These are phyloP conservation scores for Citrus inodora DNA, from an alignment of 345 rosid species.

Conservation along the genomic window DNA sequence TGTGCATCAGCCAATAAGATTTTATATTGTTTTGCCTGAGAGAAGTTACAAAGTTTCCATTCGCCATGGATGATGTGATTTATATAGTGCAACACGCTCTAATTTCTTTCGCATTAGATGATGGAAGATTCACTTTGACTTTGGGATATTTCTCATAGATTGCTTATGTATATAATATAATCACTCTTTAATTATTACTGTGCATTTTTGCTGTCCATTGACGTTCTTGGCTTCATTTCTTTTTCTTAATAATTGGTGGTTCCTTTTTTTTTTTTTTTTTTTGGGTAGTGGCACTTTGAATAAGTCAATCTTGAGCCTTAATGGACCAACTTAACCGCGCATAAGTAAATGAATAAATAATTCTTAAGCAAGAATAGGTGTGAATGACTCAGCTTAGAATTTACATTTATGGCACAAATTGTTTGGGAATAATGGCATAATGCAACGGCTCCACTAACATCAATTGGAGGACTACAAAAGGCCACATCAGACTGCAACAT, in stretches of 20 bases:
- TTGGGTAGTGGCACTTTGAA: background rate
- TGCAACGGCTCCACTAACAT: background rate
- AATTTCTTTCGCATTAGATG: background rate
- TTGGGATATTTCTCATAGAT: background rate
- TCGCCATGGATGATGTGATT: background rate
- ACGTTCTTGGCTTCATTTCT: background rate
- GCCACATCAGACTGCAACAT: conserved; percentile 19
- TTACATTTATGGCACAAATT: background rate
- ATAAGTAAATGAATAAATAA: background rate
- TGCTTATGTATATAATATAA: background rate
- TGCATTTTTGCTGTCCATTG: background rate
- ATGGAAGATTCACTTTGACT: background rate
- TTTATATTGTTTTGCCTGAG: background rate
- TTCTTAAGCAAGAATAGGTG: background rate
- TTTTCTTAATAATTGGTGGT: background rate
- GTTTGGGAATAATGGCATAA: background rate
- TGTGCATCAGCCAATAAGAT: background rate
- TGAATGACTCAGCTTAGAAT: background rate
- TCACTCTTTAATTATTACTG: background rate
- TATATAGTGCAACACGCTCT: background rate
- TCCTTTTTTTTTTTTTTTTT: too few relatives aligned
- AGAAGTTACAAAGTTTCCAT: background rate
- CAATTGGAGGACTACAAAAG: background rate
- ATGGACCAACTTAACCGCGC: background rate
- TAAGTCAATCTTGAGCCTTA: background rate